These are phyloP conservation scores for Sclerotinia sclerotiorum DNA, from an alignment of 2,329 filamentous ascomycete genomes.

Conservation along the genomic window DNA sequence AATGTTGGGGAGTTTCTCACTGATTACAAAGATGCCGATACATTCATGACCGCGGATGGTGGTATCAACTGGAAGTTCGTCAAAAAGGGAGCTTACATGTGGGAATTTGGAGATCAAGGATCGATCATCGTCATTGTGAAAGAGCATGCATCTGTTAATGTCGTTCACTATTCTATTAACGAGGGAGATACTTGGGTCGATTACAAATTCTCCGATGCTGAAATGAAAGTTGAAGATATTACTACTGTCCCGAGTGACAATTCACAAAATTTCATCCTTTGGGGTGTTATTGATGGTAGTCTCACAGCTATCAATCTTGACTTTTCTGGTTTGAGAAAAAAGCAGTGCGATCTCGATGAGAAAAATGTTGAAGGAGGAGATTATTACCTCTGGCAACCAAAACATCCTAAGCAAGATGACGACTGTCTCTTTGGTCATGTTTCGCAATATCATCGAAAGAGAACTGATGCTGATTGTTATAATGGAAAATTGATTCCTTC, in stretches of 20 bases:
- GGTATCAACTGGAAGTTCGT: conserved; percentile 83
- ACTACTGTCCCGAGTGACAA: conserved; percentile 87
- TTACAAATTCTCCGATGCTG: conserved; percentile 69
- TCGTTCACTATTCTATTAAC: conserved; percentile 74
- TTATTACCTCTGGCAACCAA: conserved; percentile 85
- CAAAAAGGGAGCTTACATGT: conserved; percentile 85
- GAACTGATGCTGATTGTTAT: conserved; percentile 73
- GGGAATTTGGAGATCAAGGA: conserved; percentile 95
- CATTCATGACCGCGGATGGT: conserved; percentile 89
- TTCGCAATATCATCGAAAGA: conserved; percentile 88
- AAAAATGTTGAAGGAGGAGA: conserved; percentile 60
- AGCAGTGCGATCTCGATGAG: conserved; percentile 69
- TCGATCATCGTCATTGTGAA: conserved; percentile 87
- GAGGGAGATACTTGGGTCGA: conserved; percentile 78
- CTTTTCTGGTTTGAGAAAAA: conserved; percentile 76
- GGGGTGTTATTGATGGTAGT: conserved; percentile 62
- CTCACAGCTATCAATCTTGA: conserved; percentile 81
- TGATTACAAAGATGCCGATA: conserved; percentile 62
- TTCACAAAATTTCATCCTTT: conserved; percentile 88
- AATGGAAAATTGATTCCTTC: conserved; percentile 72
- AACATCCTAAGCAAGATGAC: conserved; percentile 73
- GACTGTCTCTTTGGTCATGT: conserved; percentile 92
- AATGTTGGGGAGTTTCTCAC: conserved; percentile 70
- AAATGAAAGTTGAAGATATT: conserved; percentile 74
- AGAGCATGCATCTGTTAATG: conserved; percentile 65